A percentile compares a stretch with the other conserved stretches of the same genome.
Conservation (phyloP, 2,329 filamentous ascomycete species). For the Ascochyta lentis region DNA sequence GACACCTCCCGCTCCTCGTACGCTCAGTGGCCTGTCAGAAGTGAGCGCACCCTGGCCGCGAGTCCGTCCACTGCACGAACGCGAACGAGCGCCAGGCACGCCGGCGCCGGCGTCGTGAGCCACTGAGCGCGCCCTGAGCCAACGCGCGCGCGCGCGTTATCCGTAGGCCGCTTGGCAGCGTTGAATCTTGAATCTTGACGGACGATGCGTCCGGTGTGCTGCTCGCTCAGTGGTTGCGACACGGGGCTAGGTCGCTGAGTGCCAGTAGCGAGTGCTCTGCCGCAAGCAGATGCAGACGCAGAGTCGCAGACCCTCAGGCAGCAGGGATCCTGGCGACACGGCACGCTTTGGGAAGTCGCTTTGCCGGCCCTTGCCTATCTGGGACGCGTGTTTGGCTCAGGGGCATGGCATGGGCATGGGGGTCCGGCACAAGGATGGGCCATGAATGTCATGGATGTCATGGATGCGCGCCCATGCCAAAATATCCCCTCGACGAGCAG, state of each 20-base stretch:
- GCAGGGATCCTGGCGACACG: slow-evolving; percentile 18
- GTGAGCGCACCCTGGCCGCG: slow-evolving; percentile 10
- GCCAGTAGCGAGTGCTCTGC: background rate
- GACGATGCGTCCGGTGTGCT: slow-evolving; percentile 4
- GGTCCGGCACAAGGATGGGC: slow-evolving; percentile 14
- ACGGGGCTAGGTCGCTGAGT: background rate
- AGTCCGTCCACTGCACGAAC: slow-evolving; percentile 16
- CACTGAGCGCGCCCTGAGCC: background rate
- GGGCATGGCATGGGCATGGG: slow-evolving; percentile 21
- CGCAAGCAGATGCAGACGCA: slow-evolving; percentile 4
- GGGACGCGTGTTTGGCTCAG: slow-evolving; percentile 11
- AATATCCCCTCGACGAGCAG: background rate
- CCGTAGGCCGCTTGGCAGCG: too few species aligned
- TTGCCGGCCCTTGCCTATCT: slow-evolving; percentile 20
- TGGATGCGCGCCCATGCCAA: background rate
- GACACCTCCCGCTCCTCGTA: slow-evolving; percentile 22
- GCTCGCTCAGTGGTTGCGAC: background rate
- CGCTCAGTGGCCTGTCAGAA: slow-evolving; percentile 20
- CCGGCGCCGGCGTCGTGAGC: slow-evolving; percentile 5
- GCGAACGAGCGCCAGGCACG: slow-evolving; percentile 18
- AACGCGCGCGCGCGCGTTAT: background rate
- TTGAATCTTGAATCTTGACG: background rate
- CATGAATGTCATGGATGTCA: too few species aligned
- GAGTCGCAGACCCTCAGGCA: background rate
- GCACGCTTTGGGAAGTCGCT: slow-evolving; percentile 29